A percentile compares a stretch with the other conserved stretches of the same genome.
Evolutionary conservation across 2,329 filamentous ascomycete species (phyloP).

Genomic region (Colletotrichum plurivorum): DNA sequence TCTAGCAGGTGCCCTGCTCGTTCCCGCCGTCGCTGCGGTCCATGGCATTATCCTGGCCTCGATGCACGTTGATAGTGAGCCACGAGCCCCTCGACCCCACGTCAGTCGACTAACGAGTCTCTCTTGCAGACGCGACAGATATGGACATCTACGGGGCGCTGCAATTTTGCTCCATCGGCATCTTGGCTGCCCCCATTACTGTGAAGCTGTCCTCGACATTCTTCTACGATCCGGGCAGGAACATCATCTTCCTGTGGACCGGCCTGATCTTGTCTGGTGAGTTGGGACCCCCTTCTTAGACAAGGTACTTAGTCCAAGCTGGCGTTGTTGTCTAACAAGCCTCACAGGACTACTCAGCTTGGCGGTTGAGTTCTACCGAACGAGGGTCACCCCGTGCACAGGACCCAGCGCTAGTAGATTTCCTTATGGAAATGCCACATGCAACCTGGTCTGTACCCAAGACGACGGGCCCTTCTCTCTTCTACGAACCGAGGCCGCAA

Average conservation of each 20-base stretch:
- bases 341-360: slow-evolving; percentile 69
- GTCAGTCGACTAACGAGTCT: slow-evolving; percentile 2
- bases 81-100: not conserved
- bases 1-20: slow-evolving; percentile 72
- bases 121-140: slow-evolving; percentile 70
- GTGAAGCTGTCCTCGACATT: slow-evolving; percentile 74
- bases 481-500: slow-evolving; percentile 67
- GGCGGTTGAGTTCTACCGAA: slow-evolving; percentile 75
- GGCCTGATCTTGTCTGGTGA: slow-evolving; percentile 71
- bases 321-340: not conserved
- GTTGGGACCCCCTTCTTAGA: slow-evolving; percentile 35
- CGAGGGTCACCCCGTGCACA: slow-evolving; percentile 58
- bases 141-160: slow-evolving; percentile 79
- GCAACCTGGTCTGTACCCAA: slow-evolving; percentile 63
- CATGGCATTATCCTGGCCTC: slow-evolving; percentile 74
- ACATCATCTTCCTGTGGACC: slow-evolving; percentile 78
- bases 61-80: slow-evolving; percentile 70
- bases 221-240: slow-evolving; percentile 73
- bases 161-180: slow-evolving; percentile 76
- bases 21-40: slow-evolving; percentile 75
- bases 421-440: slow-evolving; percentile 58
- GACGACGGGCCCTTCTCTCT: slow-evolving; percentile 65
- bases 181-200: slow-evolving; percentile 74
- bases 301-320: too few relatives aligned
- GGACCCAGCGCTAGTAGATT: slow-evolving; percentile 57